These are phyloP conservation scores for Debaryomyces psychrophilus DNA, from an alignment of 1,139 yeast species.

Conservation along the genomic window DNA sequence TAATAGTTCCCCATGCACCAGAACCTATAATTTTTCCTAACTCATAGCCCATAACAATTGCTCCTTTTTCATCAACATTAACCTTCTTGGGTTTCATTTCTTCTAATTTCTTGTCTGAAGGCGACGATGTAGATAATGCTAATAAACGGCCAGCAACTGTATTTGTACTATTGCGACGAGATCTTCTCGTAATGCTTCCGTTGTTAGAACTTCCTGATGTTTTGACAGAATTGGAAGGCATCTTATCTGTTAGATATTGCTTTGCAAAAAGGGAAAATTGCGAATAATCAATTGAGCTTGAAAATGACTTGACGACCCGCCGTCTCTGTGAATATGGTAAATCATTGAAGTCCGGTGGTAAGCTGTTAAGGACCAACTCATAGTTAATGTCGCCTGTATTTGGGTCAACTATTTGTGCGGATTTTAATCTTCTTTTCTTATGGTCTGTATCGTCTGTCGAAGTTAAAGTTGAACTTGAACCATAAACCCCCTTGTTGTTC, in stretches of 20 bases:
- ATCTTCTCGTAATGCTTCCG: slow-evolving; percentile 33
- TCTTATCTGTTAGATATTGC: slow-evolving; percentile 27
- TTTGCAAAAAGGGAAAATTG: slow-evolving; percentile 50
- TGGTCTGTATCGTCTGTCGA: slow-evolving; percentile 15
- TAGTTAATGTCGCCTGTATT: slow-evolving; percentile 37
- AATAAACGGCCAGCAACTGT: slow-evolving; percentile 49
- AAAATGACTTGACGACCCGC: slow-evolving; percentile 54
- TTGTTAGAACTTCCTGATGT: slow-evolving; percentile 27
- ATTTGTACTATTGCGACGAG: slow-evolving; percentile 37
- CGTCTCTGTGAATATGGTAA: slow-evolving; percentile 73
- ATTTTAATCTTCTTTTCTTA: slow-evolving; percentile 26
- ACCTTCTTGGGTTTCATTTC: slow-evolving; percentile 28
- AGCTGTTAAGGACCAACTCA: slow-evolving; percentile 41
- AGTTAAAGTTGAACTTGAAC: slow-evolving; percentile 13
- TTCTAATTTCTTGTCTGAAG: slow-evolving; percentile 38
- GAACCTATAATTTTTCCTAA: slow-evolving; percentile 81
- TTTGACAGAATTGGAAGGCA: slow-evolving; percentile 23
- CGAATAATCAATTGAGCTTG: slow-evolving; percentile 58
- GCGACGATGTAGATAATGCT: slow-evolving; percentile 43
- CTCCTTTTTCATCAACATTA: slow-evolving; percentile 63
- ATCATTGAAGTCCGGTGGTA: slow-evolving; percentile 64
- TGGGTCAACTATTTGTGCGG: slow-evolving; percentile 23
- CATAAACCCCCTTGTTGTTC: slow-evolving; percentile 13
- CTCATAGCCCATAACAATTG: slow-evolving; percentile 58
- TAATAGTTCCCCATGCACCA: slow-evolving; percentile 92